Evolutionary conservation across 1,284 basidiomycete species (phyloP).

Genomic region (Ganoderma sinense): DNA sequence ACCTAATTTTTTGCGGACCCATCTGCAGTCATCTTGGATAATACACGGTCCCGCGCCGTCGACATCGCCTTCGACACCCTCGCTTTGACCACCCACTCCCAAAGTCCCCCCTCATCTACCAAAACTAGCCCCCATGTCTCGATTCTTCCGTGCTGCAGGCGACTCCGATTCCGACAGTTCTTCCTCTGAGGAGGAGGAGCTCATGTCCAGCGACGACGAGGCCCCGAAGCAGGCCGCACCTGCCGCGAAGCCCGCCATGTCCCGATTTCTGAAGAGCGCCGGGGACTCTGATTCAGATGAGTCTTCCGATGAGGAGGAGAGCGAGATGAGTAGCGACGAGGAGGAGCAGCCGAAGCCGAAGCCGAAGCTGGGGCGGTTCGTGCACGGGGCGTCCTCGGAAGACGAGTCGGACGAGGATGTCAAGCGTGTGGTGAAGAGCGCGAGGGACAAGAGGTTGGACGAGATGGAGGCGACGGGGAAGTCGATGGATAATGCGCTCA

Average conservation of each 20-base stretch:
- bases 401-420: constrained; percentile 78
- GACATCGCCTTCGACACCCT: constrained; percentile 21
- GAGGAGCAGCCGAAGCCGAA: constrained; percentile 44
- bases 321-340: constrained; percentile 42
- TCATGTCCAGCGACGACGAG: constrained; percentile 81
- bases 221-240: constrained; percentile 54
- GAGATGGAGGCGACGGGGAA: constrained; percentile 92
- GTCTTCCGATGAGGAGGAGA: constrained; percentile 51
- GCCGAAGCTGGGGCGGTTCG: constrained; percentile 50
- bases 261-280: constrained; percentile 73
- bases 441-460: constrained; percentile 86
- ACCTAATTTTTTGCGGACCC: constrained; percentile 29
- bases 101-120: constrained; percentile 1
- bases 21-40: constrained; percentile 10
- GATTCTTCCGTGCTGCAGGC: constrained; percentile 86
- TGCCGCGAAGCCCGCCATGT: constrained; percentile 72
- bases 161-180: constrained; percentile 84
- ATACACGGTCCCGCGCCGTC: background rate
- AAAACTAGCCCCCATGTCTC: constrained; percentile 65
- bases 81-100: constrained; percentile 15
- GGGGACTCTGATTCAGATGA: constrained; percentile 53
- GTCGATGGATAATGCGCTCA: constrained; percentile 93
- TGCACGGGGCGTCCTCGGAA: constrained; percentile 63
- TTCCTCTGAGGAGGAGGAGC: constrained; percentile 79
- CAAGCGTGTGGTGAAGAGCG: constrained; percentile 81